Conservation (phyloP, 1,284 basidiomycete species). For the Fomitopsis betulina region DNA sequence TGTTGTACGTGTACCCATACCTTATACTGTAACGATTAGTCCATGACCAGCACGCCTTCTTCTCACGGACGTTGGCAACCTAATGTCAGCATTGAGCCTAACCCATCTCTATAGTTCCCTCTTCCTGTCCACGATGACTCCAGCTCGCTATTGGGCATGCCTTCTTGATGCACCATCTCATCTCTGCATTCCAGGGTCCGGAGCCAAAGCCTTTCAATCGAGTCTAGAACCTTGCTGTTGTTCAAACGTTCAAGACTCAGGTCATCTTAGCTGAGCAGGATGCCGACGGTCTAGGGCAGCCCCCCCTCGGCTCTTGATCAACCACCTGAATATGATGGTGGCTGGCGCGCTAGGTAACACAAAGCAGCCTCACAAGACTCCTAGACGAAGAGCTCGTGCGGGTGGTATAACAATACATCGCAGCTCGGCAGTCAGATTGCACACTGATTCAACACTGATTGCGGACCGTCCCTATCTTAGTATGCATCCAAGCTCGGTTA, state of each 20-base stretch:
- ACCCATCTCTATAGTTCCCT: background rate
- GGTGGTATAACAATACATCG: background rate
- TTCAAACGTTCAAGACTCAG: background rate
- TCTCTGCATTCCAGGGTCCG: background rate
- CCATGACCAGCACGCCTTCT: background rate
- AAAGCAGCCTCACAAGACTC: background rate
- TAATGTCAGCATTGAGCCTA: background rate
- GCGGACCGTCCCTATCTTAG: background rate
- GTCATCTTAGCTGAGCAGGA: background rate
- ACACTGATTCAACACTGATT: no score
- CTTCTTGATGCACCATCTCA: background rate
- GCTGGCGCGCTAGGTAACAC: background rate
- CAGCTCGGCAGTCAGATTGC: background rate
- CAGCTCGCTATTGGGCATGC: background rate
- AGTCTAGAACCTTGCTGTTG: background rate
- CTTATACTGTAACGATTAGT: background rate
- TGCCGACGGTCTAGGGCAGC: background rate
- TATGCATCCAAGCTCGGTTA: background rate
- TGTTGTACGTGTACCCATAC: background rate
- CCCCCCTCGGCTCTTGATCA: background rate
- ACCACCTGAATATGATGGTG: background rate
- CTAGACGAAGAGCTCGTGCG: background rate
- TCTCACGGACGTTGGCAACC: background rate
- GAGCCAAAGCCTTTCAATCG: background rate
- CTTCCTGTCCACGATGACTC: background rate